Conservation (phyloP, 805 yeast genomes). For the Debaryomyces tyrocola region DNA sequence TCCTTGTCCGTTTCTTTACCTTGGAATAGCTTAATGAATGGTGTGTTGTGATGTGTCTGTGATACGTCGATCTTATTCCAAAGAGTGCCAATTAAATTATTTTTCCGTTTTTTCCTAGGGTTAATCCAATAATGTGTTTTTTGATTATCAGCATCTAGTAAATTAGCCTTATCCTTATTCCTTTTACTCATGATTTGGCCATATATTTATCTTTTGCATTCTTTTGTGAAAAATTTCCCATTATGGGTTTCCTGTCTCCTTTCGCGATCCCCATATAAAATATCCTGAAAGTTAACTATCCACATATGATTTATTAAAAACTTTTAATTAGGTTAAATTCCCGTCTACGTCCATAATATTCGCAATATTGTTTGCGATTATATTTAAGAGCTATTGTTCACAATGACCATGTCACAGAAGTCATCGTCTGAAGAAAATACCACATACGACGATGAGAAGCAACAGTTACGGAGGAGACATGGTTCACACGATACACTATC, state of each 20-base stretch:
- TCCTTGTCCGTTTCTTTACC: slow-evolving; percentile 22
- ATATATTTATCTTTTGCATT: too few species aligned
- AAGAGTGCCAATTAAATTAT: background rate
- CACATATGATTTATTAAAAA: too few species aligned
- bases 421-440: background rate
- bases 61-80: slow-evolving; percentile 1
- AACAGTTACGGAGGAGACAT: background rate
- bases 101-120: slow-evolving; percentile 6
- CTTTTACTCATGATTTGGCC: background rate
- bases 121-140: slow-evolving; percentile 35
- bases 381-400: too few species aligned
- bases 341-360: too few species aligned
- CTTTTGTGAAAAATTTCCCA: too few species aligned
- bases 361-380: too few species aligned
- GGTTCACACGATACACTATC: background rate
- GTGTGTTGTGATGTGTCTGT: slow-evolving; percentile 9
- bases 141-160: slow-evolving; percentile 20
- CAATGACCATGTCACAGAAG: too few species aligned
- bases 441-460: background rate
- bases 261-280: too few species aligned
- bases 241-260: too few species aligned
- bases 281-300: too few species aligned
- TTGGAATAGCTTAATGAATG: slow-evolving; percentile 22
- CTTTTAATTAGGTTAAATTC: too few species aligned
- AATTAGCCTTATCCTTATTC: slow-evolving; percentile 3